Evolutionary conservation across 139 green algal species (phyloP).

Genomic region (Chlorella ohadii): DNA sequence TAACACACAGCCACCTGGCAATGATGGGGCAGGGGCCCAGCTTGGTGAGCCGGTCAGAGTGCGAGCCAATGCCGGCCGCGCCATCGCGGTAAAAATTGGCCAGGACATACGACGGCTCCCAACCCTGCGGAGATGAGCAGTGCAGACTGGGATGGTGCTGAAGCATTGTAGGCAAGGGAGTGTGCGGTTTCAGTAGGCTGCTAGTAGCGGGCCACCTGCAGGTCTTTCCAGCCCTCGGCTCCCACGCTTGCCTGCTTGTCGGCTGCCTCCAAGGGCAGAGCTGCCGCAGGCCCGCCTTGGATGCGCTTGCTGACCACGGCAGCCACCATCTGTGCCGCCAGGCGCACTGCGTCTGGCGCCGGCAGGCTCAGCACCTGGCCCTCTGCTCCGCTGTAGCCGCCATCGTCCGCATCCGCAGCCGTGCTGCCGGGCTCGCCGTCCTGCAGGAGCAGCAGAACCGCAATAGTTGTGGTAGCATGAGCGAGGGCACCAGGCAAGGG

Average conservation of each 20-base stretch:
- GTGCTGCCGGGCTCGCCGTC: neutral
- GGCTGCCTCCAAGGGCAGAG: conserved; percentile 10
- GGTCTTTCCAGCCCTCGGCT: no score
- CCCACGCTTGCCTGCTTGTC: conserved; percentile 8
- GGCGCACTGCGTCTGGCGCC: neutral
- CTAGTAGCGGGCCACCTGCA: no score
- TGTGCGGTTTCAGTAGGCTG: no score
- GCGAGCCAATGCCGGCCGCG: conserved; percentile 6
- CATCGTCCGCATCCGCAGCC: no score
- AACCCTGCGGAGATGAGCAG: conserved; percentile 16
- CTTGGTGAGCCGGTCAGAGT: conserved; percentile 46
- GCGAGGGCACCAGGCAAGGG: no score
- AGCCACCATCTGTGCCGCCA: conserved; percentile 6
- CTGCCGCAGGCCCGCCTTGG: neutral
- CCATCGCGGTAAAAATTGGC: conserved; percentile 45
- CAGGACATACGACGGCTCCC: conserved; percentile 31
- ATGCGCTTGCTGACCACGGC: neutral
- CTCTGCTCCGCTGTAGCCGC: neutral
- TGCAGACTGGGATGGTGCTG: no score
- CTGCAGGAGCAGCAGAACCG: neutral
- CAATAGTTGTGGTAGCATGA: no score
- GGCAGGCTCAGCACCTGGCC: no score
- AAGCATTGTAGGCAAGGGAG: no score
- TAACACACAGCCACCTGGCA: conserved; percentile 1
- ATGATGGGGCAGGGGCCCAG: conserved; percentile 49